phyloP scores from a whole-genome alignment of 73 alveolate species.

The Stentor coeruleus region DNA sequence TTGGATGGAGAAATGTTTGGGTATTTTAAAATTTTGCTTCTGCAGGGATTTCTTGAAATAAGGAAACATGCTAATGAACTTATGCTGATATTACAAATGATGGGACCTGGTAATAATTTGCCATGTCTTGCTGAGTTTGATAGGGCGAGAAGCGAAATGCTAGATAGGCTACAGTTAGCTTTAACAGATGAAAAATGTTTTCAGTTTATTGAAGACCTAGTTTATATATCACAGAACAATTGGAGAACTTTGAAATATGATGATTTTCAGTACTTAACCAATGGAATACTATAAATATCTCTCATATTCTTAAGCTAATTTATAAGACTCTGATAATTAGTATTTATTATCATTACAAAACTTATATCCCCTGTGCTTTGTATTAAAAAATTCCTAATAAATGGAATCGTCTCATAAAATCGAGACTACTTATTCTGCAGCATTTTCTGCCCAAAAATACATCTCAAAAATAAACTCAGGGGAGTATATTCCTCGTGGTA shows the following conservation, averaged over 20 bases:
- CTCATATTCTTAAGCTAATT: too few species aligned
- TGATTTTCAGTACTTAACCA: slow-evolving; percentile 71
- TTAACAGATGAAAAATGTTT: slow-evolving; percentile 58
- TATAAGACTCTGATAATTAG: too few species aligned
- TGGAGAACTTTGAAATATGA: slow-evolving; percentile 90
- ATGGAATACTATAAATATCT: slow-evolving; percentile 56
- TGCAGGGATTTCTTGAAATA: slow-evolving; percentile 75
- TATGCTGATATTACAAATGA: slow-evolving; percentile 46
- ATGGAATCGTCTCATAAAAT: too few species aligned
- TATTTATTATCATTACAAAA: too few species aligned
- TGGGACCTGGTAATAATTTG: slow-evolving; percentile 43
- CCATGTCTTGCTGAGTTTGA: slow-evolving; percentile 59
- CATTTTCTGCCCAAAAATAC: too few species aligned
- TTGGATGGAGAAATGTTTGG: slow-evolving; percentile 73
- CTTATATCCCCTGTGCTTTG: too few species aligned
- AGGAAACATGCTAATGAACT: slow-evolving; percentile 78
- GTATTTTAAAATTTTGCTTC: slow-evolving; percentile 68
- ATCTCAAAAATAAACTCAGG: too few species aligned
- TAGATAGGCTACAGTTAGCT: slow-evolving; percentile 48
- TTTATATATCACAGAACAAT: slow-evolving; percentile 56
- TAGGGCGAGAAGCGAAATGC: slow-evolving; percentile 35
- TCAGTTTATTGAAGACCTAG: slow-evolving; percentile 66
- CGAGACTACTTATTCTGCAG: too few species aligned
- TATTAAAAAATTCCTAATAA: too few species aligned
- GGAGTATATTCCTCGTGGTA: too few species aligned